These are phyloP conservation scores for Pelargonium fulgidum DNA, from an alignment of 441 rosid species.

Conservation along the genomic window DNA sequence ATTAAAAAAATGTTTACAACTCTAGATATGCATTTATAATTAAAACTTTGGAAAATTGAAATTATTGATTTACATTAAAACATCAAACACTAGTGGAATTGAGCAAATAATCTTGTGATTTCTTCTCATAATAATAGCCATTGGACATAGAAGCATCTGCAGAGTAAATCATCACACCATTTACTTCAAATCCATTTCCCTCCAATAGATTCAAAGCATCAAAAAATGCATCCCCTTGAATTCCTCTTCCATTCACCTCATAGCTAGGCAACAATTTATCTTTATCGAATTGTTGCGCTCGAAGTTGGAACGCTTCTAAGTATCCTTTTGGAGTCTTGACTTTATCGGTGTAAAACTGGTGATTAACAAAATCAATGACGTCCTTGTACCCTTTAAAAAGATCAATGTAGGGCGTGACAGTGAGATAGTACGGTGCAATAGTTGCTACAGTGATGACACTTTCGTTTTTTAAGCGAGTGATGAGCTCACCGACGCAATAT, in stretches of 20 bases:
- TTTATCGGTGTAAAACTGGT: constrained; percentile 53
- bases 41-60: neutral
- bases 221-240: constrained; percentile 49
- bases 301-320: constrained; percentile 29
- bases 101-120: constrained; percentile 47
- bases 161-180: constrained; percentile 53
- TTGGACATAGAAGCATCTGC: constrained; percentile 39
- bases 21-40: neutral
- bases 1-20: neutral
- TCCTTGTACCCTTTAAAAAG: constrained; percentile 27
- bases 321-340: constrained; percentile 29
- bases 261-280: constrained; percentile 45
- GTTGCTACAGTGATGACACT: constrained; percentile 32
- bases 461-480: constrained; percentile 35
- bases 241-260: constrained; percentile 52
- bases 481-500: constrained; percentile 45
- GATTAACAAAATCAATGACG: constrained; percentile 43
- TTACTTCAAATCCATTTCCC: constrained; percentile 33
- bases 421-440: constrained; percentile 37
- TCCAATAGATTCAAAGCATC: constrained; percentile 36
- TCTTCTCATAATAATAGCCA: constrained; percentile 38
- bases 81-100: constrained; percentile 27
- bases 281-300: constrained; percentile 31
- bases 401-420: constrained; percentile 27
- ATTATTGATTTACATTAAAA: neutral